Percentiles rank a stretch among this genome's conserved stretches.
phyloP scores from a whole-genome alignment of 768 basidiomycete genomes.

The Termitomyces sp. region DNA sequence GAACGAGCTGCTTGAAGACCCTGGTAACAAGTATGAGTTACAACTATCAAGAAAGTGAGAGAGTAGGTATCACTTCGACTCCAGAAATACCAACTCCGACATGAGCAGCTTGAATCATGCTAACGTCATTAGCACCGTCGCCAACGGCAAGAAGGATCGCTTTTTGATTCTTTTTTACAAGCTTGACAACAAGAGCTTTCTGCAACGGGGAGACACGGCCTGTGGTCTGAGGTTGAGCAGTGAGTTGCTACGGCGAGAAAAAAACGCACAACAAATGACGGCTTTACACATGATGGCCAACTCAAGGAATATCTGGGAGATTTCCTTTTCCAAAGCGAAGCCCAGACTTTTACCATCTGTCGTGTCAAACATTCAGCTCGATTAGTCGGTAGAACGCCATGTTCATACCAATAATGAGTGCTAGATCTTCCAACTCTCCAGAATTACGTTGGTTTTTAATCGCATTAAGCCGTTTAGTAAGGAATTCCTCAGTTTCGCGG shows the following conservation, averaged over 20 bases:
- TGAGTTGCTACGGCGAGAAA: background rate
- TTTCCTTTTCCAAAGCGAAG: conserved; percentile 89
- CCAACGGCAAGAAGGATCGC: conserved; percentile 95
- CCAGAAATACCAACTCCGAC: conserved; percentile 98
- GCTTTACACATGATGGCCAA: conserved; percentile 98
- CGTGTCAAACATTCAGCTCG: conserved; percentile 3
- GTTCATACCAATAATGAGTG: conserved; percentile 79
- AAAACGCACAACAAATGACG: conserved; percentile 86
- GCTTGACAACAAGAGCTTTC: conserved; percentile 95
- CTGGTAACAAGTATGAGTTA: conserved; percentile 28
- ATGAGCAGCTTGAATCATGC: conserved; percentile 99
- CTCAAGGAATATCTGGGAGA: conserved; percentile 88
- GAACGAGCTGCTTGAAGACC: conserved; percentile 98
- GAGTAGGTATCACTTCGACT: conserved; percentile 62
- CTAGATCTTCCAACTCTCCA: conserved; percentile 93
- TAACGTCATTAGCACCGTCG: conserved; percentile 97
- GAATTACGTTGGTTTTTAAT: conserved; percentile 90
- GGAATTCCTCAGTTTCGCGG: conserved; percentile 77
- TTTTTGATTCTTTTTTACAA: conserved; percentile 97
- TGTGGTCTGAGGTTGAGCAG: conserved; percentile 22
- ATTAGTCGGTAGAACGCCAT: background rate
- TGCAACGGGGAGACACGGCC: conserved; percentile 97
- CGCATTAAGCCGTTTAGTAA: conserved; percentile 83
- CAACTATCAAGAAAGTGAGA: background rate
- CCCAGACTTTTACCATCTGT: conserved; percentile 92